These are phyloP conservation scores for Phytopythium vexans DNA, from an alignment of 352 stramenopile genomes.

Conservation along the genomic window DNA sequence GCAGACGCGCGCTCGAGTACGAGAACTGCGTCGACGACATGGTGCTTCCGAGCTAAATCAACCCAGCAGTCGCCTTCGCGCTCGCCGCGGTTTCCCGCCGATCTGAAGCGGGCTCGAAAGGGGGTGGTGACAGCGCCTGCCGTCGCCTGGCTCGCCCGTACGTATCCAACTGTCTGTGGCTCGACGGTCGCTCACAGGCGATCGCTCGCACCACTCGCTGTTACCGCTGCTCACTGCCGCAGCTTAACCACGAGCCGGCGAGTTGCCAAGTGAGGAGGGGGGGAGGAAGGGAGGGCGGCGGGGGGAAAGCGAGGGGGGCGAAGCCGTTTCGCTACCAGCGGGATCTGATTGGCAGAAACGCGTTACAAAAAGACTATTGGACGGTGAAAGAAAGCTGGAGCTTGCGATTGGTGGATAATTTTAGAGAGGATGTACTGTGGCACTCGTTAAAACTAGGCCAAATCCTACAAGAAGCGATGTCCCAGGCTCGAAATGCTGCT, in stretches of 20 bases:
- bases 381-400: background rate
- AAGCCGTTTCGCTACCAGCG: conserved; percentile 13
- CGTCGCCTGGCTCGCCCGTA: background rate
- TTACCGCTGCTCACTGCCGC: background rate
- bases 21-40: conserved; percentile 93
- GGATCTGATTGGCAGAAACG: conserved; percentile 27
- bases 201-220: too few relatives aligned
- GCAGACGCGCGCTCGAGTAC: conserved; percentile 93
- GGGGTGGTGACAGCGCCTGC: background rate
- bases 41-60: background rate
- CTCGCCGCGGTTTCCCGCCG: too few relatives aligned
- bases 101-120: too few relatives aligned
- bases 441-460: too few relatives aligned
- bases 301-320: conserved; percentile 8
- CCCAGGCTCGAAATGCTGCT: too few relatives aligned
- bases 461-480: too few relatives aligned
- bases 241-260: conserved; percentile 52
- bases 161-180: too few relatives aligned
- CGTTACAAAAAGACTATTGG: background rate
- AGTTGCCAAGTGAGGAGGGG: conserved; percentile 61
- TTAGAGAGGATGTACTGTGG: too few relatives aligned
- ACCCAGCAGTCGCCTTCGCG: too few relatives aligned
- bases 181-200: too few relatives aligned
- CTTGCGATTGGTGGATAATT: too few relatives aligned
- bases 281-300: conserved; percentile 1